Conservation (phyloP, 2,329 filamentous ascomycete genomes). For the Epichloe hybrida region DNA sequence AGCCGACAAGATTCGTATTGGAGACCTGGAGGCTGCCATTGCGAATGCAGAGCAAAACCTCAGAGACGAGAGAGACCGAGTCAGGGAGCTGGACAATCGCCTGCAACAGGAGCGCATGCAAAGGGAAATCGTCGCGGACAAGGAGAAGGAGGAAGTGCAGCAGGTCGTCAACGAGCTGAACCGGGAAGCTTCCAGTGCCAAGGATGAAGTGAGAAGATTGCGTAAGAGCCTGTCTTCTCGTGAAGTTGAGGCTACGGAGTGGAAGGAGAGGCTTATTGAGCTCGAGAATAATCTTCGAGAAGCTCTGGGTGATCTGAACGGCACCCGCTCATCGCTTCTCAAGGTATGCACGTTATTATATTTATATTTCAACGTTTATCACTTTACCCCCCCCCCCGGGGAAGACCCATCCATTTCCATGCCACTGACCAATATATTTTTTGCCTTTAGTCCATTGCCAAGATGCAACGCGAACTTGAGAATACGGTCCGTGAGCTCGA, state of each 20-base stretch:
- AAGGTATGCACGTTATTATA: constrained; percentile 40
- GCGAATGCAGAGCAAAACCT: constrained; percentile 66
- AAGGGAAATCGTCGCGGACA: constrained; percentile 70
- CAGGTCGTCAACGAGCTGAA: constrained; percentile 89
- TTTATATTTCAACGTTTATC: background rate
- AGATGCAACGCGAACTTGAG: constrained; percentile 78
- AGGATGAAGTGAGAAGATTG: constrained; percentile 72
- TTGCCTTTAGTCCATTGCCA: constrained; percentile 54
- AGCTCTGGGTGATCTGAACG: constrained; percentile 75
- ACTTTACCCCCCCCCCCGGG: too few species aligned
- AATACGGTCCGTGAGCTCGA: constrained; percentile 74
- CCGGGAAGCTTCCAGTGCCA: constrained; percentile 62
- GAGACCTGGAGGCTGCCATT: constrained; percentile 74
- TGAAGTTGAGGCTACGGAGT: constrained; percentile 79
- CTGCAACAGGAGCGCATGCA: constrained; percentile 71
- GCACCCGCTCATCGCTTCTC: constrained; percentile 72
- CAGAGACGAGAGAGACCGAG: constrained; percentile 72
- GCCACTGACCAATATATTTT: too few species aligned
- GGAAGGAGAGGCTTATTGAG: constrained; percentile 82
- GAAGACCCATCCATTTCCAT: too few species aligned
- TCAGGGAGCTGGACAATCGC: constrained; percentile 58
- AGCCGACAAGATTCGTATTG: constrained; percentile 93
- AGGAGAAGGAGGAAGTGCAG: constrained; percentile 91
- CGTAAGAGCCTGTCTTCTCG: constrained; percentile 71
- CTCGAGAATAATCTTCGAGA: constrained; percentile 80